Base-by-base conservation (phyloP, 2,329 filamentous ascomycete species). In the Hymenoscyphus infarciens region DNA sequence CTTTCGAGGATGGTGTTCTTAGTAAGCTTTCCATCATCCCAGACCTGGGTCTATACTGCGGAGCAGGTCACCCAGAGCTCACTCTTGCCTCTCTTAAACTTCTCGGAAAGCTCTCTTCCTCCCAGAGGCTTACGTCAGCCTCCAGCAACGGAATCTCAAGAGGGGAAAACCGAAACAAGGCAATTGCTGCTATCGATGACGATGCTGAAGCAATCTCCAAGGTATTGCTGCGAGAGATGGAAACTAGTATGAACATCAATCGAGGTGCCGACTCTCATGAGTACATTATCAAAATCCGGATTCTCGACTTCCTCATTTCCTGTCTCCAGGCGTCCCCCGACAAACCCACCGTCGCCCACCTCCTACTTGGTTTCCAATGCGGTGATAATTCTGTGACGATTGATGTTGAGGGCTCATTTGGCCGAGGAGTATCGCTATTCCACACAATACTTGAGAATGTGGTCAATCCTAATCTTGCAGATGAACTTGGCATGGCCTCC, bases 1-100 rank as follows among this genome's bases (percentile, higher is more conserved):
- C 90, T 0, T 94, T 99, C 70, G 94, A 98, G 73, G 96, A 99
- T 72, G 92, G 91, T 7, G 81, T 99, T 22, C 81, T 97, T 45
- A 92, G 88, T 63, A 89, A 95, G 70, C 79, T 99, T 31, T 81
- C 84, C 52, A 79, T 97, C 6, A 84, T 98, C 49, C 87, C 92
- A 3, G 88, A 95, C 68, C 80, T 99, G 27, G 93, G 93, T 33
- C 84, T 91, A 35, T 97, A 95, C 74, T 94, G 92, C 69, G 90
- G 92, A 15, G 88, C 93, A 61, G 90, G 90, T 0, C 91, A 97
- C 70, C 84, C 91, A 39, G 85, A 89, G 15, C 80, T 99, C 60
- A 91, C 91, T 0, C 81, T 97, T 64, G 87, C 87, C 15, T 94
- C 92, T 49, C 80, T 99, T 62, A 87, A 88, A 65, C 82, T 99